Conservation (phyloP, 495 filamentous ascomycete species). For the Aspergillus funiculosus region DNA sequence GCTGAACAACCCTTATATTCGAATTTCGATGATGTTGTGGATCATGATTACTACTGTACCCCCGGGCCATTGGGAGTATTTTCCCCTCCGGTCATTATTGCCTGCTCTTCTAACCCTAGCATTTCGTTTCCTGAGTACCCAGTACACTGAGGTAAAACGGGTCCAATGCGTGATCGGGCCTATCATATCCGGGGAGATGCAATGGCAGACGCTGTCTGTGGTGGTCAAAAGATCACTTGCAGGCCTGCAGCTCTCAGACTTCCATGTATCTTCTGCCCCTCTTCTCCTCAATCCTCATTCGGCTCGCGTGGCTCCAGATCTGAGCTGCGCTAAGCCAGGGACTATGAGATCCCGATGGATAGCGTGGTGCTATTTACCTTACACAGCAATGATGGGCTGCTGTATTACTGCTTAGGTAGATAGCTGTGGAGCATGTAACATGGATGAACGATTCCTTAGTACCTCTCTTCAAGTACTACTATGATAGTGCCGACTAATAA, state of each 20-base stretch:
- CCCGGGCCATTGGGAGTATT: too few species aligned
- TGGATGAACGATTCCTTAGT: too few species aligned
- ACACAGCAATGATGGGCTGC: slow-evolving; percentile 2
- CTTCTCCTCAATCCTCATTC: slow-evolving; percentile 15
- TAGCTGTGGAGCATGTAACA: too few species aligned
- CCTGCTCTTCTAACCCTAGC: neutral
- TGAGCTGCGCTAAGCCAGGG: slow-evolving; percentile 20
- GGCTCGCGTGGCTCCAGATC: slow-evolving; percentile 25
- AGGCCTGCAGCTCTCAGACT: slow-evolving; percentile 21
- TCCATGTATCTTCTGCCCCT: slow-evolving; percentile 17
- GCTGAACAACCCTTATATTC: too few species aligned
- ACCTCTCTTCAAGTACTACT: too few species aligned
- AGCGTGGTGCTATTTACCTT: slow-evolving; percentile 12
- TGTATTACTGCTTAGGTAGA: too few species aligned
- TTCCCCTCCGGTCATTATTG: neutral
- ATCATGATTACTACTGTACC: too few species aligned
- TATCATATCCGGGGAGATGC: slow-evolving; percentile 7
- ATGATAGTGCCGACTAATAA: too few species aligned
- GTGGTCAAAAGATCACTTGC: slow-evolving; percentile 24
- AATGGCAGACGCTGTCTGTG: slow-evolving; percentile 8
- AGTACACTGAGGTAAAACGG: neutral
- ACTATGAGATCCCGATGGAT: slow-evolving; percentile 24
- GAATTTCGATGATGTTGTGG: too few species aligned
- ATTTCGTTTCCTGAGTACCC: neutral
- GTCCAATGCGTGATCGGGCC: slow-evolving; percentile 5